A percentile compares a stretch with the other conserved stretches of the same genome.
These are phyloP conservation scores for Centrapalus pauciflorus DNA, from an alignment of 129 eudicot species.

Conservation along the genomic window DNA sequence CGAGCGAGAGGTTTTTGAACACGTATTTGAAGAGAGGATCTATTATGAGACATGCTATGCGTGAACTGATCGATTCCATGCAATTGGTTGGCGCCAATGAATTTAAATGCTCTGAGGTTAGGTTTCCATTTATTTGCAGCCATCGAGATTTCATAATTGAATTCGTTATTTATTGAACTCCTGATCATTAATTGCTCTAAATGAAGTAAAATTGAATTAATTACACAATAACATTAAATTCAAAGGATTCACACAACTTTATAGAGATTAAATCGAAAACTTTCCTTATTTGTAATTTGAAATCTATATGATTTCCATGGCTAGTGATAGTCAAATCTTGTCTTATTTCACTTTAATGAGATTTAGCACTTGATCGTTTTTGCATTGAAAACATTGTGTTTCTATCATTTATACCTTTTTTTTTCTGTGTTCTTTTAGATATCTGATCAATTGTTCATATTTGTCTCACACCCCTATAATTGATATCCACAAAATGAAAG, in stretches of 20 bases:
- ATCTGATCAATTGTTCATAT: background rate
- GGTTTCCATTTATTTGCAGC: no score
- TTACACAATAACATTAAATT: slow-evolving; percentile 59
- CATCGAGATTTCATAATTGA: no score
- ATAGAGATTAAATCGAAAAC: no score
- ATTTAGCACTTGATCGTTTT: background rate
- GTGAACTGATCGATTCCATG: slow-evolving; percentile 51
- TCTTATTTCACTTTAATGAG: background rate
- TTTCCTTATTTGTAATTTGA: background rate
- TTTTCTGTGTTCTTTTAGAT: background rate
- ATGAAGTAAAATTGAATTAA: slow-evolving; percentile 10
- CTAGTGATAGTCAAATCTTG: background rate
- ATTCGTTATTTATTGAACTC: no score
- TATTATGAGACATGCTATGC: slow-evolving; percentile 61
- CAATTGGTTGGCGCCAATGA: slow-evolving; percentile 39
- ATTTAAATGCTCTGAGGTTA: slow-evolving; percentile 63
- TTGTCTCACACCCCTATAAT: background rate
- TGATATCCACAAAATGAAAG: background rate
- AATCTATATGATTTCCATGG: background rate
- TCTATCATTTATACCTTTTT: background rate
- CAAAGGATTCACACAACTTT: slow-evolving; percentile 33
- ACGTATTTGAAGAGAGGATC: slow-evolving; percentile 33
- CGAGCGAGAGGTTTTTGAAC: slow-evolving; percentile 37
- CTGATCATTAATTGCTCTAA: slow-evolving; percentile 1
- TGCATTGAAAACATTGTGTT: background rate